Percentiles rank a stretch among this genome's conserved stretches.
Evolutionary conservation across 192 early-diverging fungal species (phyloP).

Genomic region (Gonapodya prolifera): DNA sequence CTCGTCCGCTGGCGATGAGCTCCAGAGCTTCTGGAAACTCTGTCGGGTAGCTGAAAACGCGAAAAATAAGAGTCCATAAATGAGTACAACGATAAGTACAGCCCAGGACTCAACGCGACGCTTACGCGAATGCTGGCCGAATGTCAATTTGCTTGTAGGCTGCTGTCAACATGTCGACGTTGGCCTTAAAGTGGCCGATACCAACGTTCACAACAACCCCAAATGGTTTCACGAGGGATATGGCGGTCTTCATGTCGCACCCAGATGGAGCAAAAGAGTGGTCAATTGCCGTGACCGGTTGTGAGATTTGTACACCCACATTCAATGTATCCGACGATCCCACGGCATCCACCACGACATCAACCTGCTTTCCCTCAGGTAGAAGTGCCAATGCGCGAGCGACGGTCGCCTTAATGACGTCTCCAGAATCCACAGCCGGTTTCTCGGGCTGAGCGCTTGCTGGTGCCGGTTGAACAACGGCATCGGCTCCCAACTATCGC

Average conservation of each 20-base stretch:
- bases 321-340: not conserved
- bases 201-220: slow-evolving; percentile 3
- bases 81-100: too few species aligned
- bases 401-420: not conserved
- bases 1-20: not conserved
- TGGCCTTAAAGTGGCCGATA: not conserved
- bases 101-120: too few species aligned
- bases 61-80: too few species aligned
- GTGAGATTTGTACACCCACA: not conserved
- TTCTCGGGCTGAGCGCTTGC: not conserved
- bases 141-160: not conserved
- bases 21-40: slow-evolving; percentile 4
- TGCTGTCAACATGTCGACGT: not conserved
- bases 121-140: not conserved
- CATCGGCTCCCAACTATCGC: not conserved
- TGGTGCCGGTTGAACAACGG: not conserved
- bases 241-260: not conserved
- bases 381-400: not conserved
- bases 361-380: not conserved
- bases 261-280: not conserved
- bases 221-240: not conserved
- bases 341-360: slow-evolving; percentile 2
- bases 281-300: not conserved
- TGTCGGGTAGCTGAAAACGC: not conserved
- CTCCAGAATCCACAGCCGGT: not conserved